These are phyloP conservation scores for Acacia concinna DNA, from an alignment of 331 rosid genomes.

Conservation along the genomic window DNA sequence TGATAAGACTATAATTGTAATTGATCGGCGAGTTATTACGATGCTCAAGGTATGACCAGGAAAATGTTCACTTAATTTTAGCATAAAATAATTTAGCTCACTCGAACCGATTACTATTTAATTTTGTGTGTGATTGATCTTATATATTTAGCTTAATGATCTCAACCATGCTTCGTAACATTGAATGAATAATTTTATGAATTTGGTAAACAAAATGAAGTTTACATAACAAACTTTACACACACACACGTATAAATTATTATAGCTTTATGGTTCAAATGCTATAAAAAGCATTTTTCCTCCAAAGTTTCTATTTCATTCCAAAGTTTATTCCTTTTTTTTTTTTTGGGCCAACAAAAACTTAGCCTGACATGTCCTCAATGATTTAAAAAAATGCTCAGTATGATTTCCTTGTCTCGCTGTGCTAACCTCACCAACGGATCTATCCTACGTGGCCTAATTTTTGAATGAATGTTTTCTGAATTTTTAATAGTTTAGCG, in stretches of 20 bases:
- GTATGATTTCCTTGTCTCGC: background rate
- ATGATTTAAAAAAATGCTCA: background rate
- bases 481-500: background rate
- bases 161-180: background rate
- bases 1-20: background rate
- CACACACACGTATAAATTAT: background rate
- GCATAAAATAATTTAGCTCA: background rate
- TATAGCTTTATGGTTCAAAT: background rate
- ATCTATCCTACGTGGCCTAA: background rate
- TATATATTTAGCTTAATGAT: background rate
- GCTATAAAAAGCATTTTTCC: background rate
- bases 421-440: background rate
- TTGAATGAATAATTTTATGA: too few species aligned
- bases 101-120: background rate
- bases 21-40: background rate
- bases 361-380: background rate
- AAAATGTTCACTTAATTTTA: background rate
- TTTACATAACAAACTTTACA: background rate
- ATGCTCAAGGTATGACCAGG: conserved; percentile 12
- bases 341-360: background rate
- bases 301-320: background rate
- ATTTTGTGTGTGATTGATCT: background rate
- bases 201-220: background rate
- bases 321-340: background rate
- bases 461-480: background rate